Base-by-base conservation (phyloP, 1,139 yeast genomes). In the Pichia sp. region DNA sequence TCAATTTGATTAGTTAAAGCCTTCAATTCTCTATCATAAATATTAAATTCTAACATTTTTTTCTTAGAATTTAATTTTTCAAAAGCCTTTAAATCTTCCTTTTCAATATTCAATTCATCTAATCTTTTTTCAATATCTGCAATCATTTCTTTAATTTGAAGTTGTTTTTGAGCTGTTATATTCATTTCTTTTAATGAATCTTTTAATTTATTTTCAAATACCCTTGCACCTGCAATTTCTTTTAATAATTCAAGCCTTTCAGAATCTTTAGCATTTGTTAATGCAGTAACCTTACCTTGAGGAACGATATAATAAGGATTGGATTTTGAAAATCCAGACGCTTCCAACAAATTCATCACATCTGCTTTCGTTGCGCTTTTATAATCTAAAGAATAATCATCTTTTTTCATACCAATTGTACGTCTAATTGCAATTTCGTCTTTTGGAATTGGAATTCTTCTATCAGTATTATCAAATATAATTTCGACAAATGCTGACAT, bases 261-360 rank as follows among this genome's bases (percentile, higher is more conserved):
- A 3, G 76, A 61, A 61, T 89, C 96, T 55, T 85, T 84, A 1
- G 97, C 92, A 60, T 89, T 89, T 0, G 98, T 92, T 49, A 92
- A 70, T 0, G 90, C 81, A 2, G 75, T 67, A 56, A 89, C 87
- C 55, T 87, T 74, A 16, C 99, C 99, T 63, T 92, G 99, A 0
- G 98, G 98, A 4, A 92, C 98, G 56, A 92, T 90, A 63, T 92
- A 92, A 64, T 90, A 92, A 0, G 97, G 97, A 53, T 89, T 90
- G 4, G 90, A 81, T 49, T 87, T 74, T 1, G 96, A 85, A 59
- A 92, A 89, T 0, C 98, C 98, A 0, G 96, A 96, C 57, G 87
- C 82, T 62, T 92, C 97, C 36, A 94, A 70, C 51, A 87, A 66
- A 53, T 86, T 84, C 80, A 82, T 80, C 22, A 90, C 75, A 60